Percentiles rank a stretch among this genome's conserved stretches.
phyloP scores from a whole-genome alignment of 2,329 filamentous ascomycete genomes.

The Dichotomopilus funicola region DNA sequence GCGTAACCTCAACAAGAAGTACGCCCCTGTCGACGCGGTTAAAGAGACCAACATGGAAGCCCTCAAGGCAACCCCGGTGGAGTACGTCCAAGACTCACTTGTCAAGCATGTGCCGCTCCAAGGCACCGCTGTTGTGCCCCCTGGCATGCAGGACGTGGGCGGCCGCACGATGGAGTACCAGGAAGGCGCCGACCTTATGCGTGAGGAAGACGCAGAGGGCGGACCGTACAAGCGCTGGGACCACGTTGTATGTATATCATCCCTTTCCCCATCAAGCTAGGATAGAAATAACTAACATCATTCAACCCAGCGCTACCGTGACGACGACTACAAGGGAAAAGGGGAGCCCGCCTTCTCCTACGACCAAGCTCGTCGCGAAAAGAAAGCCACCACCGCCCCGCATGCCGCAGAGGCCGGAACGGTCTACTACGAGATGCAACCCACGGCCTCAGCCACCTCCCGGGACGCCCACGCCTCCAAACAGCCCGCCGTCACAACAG shows the following conservation, averaged over 20 bases:
- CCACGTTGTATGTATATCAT: constrained; percentile 53
- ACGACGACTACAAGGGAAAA: constrained; percentile 75
- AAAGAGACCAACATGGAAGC: constrained; percentile 67
- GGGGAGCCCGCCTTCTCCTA: constrained; percentile 68
- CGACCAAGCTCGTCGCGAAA: constrained; percentile 60
- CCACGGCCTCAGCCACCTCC: constrained; percentile 13
- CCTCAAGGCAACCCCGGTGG: constrained; percentile 69
- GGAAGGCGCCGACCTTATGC: constrained; percentile 82
- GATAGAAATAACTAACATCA: neutral
- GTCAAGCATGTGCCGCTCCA: constrained; percentile 70
- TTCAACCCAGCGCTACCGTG: constrained; percentile 55
- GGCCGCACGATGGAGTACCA: constrained; percentile 71
- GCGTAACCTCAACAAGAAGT: constrained; percentile 58
- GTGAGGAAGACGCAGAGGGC: constrained; percentile 59
- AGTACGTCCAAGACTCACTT: constrained; percentile 70
- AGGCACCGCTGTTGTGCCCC: constrained; percentile 70
- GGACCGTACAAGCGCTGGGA: constrained; percentile 75
- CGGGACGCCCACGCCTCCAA: neutral
- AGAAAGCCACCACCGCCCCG: constrained; percentile 33
- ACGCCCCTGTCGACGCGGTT: constrained; percentile 72
- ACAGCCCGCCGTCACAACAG: too few species aligned
- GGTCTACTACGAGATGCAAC: constrained; percentile 48
- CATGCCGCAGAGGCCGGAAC: constrained; percentile 15
- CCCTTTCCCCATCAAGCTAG: neutral
- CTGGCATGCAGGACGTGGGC: constrained; percentile 59